phyloP scores from a whole-genome alignment of 2,329 filamentous ascomycete species.

The Phoma sp. region DNA sequence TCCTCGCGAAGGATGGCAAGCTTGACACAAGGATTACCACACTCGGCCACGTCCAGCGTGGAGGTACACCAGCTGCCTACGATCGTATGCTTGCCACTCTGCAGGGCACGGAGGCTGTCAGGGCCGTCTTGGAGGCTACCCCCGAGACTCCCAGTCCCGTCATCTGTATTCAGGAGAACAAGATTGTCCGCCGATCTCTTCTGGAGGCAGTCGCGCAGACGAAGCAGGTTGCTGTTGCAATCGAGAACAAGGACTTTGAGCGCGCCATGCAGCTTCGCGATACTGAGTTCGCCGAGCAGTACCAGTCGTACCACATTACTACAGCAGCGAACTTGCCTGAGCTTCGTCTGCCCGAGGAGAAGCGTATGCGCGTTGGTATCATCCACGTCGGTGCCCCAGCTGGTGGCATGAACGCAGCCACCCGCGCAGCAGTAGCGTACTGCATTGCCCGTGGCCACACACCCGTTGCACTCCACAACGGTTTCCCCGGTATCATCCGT shows the following conservation, averaged over 20 bases:
- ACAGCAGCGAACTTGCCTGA: constrained; percentile 79
- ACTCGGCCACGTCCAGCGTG: constrained; percentile 95
- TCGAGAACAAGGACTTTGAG: constrained; percentile 84
- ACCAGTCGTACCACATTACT: constrained; percentile 87
- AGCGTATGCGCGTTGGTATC: constrained; percentile 92
- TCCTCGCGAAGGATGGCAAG: constrained; percentile 79
- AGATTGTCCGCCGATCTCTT: constrained; percentile 88
- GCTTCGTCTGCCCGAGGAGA: constrained; percentile 70
- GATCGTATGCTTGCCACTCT: constrained; percentile 92
- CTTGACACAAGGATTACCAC: constrained; percentile 95
- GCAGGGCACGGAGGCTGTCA: constrained; percentile 62
- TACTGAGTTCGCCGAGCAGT: constrained; percentile 92
- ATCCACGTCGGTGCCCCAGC: constrained; percentile 96
- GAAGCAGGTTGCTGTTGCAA: constrained; percentile 80
- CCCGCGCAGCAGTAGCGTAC: constrained; percentile 90
- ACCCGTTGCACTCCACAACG: constrained; percentile 91
- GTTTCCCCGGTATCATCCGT: constrained; percentile 89
- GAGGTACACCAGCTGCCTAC: constrained; percentile 89
- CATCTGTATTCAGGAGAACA: constrained; percentile 97
- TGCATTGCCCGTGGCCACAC: constrained; percentile 91
- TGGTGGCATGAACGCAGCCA: constrained; percentile 97
- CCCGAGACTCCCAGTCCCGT: constrained; percentile 91
- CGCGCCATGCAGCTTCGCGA: constrained; percentile 87
- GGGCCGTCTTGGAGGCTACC: constrained; percentile 55
- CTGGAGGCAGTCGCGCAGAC: constrained; percentile 89